Evolutionary conservation across 1,284 basidiomycete genomes (phyloP), one percentile per base, ranked within the genome.

Genomic region (Xerocomus nothofagi): DNA sequence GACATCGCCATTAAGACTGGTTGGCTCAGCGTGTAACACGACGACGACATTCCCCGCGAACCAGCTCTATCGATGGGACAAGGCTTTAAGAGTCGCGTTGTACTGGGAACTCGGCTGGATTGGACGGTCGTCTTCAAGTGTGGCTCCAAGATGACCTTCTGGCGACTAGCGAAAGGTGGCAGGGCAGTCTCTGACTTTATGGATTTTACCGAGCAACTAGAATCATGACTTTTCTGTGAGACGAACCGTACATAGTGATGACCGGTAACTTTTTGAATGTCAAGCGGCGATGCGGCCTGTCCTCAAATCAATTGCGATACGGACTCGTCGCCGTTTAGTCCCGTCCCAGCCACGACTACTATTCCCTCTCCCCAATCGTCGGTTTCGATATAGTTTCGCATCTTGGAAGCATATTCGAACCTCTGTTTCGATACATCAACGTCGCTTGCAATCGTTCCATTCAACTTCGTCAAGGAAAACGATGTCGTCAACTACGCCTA

Each of bases 401-500:
- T 26, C 40, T 38, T 12, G 31, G 18, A 39, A 33, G 7, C 15
- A 15, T 38, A 7, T 27, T 24, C 23, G 24, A 30, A n/a, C n/a
- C 1, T 46, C 27, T 27, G 2, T 31, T 31, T 23, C 39, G 7
- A 23, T 18, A 39, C 34, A n/a, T 26, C 59, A 51, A 42, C 50
- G n/a, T n/a, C n/a, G 10, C 32, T 39, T 42, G 26, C 63, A 27
- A 21, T 27, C 30, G 40, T 47, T 61, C 18, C 48, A 55, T 33
- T 46, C 53, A 12, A 57, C 50, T 12, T 12, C n/a, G 15, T 44
- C 59, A 40, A 57, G 37, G 27, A 56, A 36, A 40, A 49, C 51
- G 2, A 66, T 66, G 67, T 54, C 62, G 3, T 45, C 65, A 5
- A 70, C 72, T 23, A 44, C 45, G 2, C 1, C 61, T 5, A 39